These are phyloP conservation scores for Leptographium galeiforme DNA, from an alignment of 2,329 filamentous ascomycete species.

Conservation along the genomic window DNA sequence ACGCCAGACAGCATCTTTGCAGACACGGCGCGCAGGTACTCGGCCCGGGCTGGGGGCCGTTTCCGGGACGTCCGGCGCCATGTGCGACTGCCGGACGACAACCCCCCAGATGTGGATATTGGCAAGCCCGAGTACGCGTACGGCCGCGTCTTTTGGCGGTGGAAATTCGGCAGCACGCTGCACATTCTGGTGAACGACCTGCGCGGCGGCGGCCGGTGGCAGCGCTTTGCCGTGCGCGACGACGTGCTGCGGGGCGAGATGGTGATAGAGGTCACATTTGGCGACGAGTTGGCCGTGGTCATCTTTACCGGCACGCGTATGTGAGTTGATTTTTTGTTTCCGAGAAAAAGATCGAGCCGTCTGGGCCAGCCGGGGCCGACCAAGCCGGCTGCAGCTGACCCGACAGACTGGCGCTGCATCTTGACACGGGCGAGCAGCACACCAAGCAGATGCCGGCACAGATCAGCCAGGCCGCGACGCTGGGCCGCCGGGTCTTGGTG, in stretches of 20 bases:
- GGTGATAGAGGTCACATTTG: slow-evolving; percentile 2
- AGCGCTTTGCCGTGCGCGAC: not conserved
- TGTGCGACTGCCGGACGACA: not conserved
- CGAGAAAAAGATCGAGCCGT: not conserved
- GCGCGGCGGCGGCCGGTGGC: slow-evolving; percentile 2
- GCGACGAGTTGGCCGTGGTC: slow-evolving; percentile 7
- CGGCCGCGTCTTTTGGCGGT: slow-evolving; percentile 10
- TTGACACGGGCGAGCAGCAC: slow-evolving; percentile 4
- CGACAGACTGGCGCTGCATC: slow-evolving; percentile 7
- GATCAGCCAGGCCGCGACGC: slow-evolving; percentile 6
- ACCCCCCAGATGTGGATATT: not conserved
- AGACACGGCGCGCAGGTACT: slow-evolving; percentile 3
- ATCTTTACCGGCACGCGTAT: slow-evolving; percentile 2
- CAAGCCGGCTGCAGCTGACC: not conserved
- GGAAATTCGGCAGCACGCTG: not conserved
- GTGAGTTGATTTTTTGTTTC: not conserved
- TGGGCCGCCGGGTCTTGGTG: slow-evolving; percentile 8
- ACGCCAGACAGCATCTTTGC: not conserved
- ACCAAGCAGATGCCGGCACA: slow-evolving; percentile 5
- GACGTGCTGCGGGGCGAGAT: slow-evolving; percentile 2
- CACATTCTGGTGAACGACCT: slow-evolving; percentile 10
- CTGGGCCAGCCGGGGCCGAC: too few species aligned
- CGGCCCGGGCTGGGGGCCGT: slow-evolving; percentile 1
- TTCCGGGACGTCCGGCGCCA: slow-evolving; percentile 7
- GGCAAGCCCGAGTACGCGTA: slow-evolving; percentile 6